Evolutionary conservation across 345 rosid species (phyloP).

Genomic region (Ricinus communis): DNA sequence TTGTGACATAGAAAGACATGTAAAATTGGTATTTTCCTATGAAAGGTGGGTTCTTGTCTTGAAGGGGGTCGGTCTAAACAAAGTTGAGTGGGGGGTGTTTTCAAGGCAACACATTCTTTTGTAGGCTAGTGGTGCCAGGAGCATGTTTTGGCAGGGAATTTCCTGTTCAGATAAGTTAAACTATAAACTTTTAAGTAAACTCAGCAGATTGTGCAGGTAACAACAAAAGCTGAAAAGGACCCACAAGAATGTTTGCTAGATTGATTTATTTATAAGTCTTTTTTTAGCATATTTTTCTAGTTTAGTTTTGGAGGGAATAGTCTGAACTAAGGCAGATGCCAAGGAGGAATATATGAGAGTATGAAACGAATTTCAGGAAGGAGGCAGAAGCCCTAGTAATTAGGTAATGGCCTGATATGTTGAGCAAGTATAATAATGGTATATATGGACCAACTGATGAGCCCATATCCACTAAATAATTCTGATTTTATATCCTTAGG

Average conservation of each 20-base stretch:
- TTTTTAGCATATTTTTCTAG: not conserved
- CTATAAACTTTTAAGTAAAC: constrained; percentile 21
- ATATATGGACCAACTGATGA: too few relatives aligned
- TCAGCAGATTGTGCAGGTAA: not conserved
- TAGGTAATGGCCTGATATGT: too few relatives aligned
- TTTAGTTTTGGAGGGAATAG: not conserved
- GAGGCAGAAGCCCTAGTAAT: too few relatives aligned
- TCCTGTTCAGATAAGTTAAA: not conserved
- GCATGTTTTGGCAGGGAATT: not conserved
- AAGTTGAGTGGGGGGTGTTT: constrained; percentile 20
- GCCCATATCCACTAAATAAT: too few relatives aligned
- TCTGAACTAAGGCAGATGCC: not conserved
- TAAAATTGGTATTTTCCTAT: constrained; percentile 2
- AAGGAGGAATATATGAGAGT: too few relatives aligned
- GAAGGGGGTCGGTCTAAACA: constrained; percentile 20
- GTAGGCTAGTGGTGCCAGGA: constrained; percentile 1
- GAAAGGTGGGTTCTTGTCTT: constrained; percentile 17
- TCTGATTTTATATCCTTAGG: too few relatives aligned
- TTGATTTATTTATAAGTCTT: too few relatives aligned
- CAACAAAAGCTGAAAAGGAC: not conserved
- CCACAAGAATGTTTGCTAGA: too few relatives aligned
- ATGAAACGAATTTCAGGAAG: too few relatives aligned
- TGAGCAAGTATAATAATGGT: too few relatives aligned
- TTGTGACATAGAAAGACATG: not conserved
- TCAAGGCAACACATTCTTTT: constrained; percentile 18